Base-by-base conservation (phyloP, 2,329 filamentous ascomycete genomes). In the Xylaria sp. region DNA sequence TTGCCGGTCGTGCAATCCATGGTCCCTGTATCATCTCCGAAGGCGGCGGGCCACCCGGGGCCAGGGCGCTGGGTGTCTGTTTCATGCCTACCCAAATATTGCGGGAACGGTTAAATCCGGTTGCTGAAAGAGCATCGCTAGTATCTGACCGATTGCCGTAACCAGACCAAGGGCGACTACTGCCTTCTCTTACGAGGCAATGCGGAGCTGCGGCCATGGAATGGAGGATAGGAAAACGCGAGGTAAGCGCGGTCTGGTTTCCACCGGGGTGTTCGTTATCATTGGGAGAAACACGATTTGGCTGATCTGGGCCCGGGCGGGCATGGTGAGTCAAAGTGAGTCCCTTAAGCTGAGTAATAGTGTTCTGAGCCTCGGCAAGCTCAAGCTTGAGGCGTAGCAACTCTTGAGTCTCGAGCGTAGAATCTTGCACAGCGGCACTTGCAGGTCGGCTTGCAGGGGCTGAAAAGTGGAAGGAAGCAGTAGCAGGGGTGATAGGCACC, bases 311-410 rank as follows among this genome's bases (percentile, higher is more conserved):
- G 9, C 84, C 87, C 56, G 83, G 77, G 67, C 83, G 85, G 39
- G 78, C 77, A 58, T 84, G 80, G 35, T 85, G 84, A 23, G 80
- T 85, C 64, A 89, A 84, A 46, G 84, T 80, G 61, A 91, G 79
- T 75, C 91, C 87, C 57, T 89, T 82, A 59, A 92, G 85, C 59
- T 83, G 86, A 51, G 81, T 83, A 68, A 92, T 89, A 68, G 87
- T 83, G 70, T 80, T 85, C 61, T 89, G 84, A 42, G 89, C 88
- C 62, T 85, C 80, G 49, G 87, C 86, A 55, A 93, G 82, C 74
- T 92, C 84, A 55, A 86, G 75, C 76, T 89, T 90, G 59, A 92
- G 78, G 55, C 83, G 84, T 61, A 85, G 75, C 34, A 92, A 75
- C 71, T 91, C 88, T 35, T 85, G 83, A 37, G 76, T 75, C 55